phyloP scores from a whole-genome alignment of 2,329 filamentous ascomycete species.

The Aspergillus tanneri region DNA sequence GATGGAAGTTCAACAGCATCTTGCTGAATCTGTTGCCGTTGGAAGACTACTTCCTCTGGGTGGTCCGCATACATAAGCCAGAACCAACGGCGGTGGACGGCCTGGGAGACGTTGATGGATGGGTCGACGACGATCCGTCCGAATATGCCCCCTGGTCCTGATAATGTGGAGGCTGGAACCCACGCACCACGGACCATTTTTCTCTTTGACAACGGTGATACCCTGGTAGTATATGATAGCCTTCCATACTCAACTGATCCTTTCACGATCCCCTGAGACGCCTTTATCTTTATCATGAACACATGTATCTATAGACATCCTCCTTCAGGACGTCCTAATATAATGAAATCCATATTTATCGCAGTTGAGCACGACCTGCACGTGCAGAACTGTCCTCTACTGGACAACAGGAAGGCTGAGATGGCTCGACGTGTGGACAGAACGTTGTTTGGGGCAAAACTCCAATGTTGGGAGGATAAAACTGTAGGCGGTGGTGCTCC shows the following conservation, averaged over 20 bases:
- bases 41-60: slow-evolving; percentile 67
- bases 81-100: slow-evolving; percentile 24
- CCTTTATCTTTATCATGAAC: background rate
- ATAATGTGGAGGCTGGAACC: slow-evolving; percentile 14
- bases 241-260: background rate
- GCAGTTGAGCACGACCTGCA: too few species aligned
- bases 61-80: slow-evolving; percentile 66
- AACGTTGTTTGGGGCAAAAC: too few species aligned
- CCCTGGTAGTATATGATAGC: slow-evolving; percentile 2
- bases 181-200: too few species aligned
- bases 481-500: too few species aligned
- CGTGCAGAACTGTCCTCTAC: too few species aligned
- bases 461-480: too few species aligned
- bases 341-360: background rate
- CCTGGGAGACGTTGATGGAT: slow-evolving; percentile 21
- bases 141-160: slow-evolving; percentile 12
- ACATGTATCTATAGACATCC: background rate
- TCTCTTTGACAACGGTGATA: slow-evolving; percentile 10
- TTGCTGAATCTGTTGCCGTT: slow-evolving; percentile 64
- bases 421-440: too few species aligned
- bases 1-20: slow-evolving; percentile 57
- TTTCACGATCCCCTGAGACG: background rate
- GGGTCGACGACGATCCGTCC: slow-evolving; percentile 19
- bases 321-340: background rate
- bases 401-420: too few species aligned